Conservation (phyloP, 2,329 filamentous ascomycete genomes). For the Diaporthe ilicicola region DNA sequence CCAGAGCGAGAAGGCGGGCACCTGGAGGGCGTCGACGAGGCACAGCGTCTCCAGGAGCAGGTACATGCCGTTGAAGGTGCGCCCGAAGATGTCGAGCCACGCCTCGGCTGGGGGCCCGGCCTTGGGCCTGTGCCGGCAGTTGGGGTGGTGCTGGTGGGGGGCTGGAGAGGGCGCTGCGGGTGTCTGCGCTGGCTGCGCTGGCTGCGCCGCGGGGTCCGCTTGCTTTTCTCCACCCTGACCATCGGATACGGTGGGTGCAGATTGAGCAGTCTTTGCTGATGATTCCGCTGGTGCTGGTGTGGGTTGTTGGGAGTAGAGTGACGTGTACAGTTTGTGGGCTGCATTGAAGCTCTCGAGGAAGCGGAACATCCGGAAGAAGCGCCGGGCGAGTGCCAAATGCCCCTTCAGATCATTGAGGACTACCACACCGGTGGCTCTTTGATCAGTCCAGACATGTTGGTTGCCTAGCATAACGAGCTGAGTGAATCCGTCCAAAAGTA, state of each 20-base stretch:
- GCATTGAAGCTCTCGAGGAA: constrained; percentile 68
- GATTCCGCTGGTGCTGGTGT: constrained; percentile 13
- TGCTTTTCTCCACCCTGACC: neutral
- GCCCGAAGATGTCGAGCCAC: constrained; percentile 64
- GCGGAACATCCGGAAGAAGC: constrained; percentile 74
- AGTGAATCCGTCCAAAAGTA: constrained; percentile 12
- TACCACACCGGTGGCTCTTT: neutral
- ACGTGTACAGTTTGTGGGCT: constrained; percentile 54
- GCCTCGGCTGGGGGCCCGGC: constrained; percentile 42
- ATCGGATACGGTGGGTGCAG: neutral
- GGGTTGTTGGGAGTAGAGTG: constrained; percentile 34
- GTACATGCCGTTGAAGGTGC: constrained; percentile 71
- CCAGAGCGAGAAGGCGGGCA: constrained; percentile 60
- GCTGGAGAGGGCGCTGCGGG: constrained; percentile 44
- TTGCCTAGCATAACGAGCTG: constrained; percentile 26
- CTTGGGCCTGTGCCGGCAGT: constrained; percentile 30
- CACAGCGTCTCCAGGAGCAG: constrained; percentile 72
- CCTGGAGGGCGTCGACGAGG: constrained; percentile 60
- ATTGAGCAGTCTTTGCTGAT: neutral
- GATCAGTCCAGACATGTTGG: constrained; percentile 20
- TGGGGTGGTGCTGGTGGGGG: constrained; percentile 30
- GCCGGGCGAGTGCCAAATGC: constrained; percentile 49
- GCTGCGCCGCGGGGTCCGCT: neutral
- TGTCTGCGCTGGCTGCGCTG: no score
- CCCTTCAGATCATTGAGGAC: constrained; percentile 22